A percentile compares a stretch with the other conserved stretches of the same genome.
These are phyloP conservation scores for Diaporthe capsici DNA, from an alignment of 2,329 filamentous ascomycete species.

Conservation along the genomic window DNA sequence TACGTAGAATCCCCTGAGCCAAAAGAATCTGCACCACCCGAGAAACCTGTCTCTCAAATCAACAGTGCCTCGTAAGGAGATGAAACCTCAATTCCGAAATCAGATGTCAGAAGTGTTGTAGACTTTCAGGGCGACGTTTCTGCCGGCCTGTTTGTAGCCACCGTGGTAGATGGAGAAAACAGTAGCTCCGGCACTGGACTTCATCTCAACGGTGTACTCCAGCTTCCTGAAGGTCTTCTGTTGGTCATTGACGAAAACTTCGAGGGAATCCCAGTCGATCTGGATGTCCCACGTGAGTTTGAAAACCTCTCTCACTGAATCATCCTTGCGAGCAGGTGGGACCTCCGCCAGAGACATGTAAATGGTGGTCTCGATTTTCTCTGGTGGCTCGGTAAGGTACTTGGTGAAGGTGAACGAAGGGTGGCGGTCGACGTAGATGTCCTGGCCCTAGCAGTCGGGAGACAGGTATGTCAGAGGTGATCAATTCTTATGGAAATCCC, in stretches of 20 bases:
- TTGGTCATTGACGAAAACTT: neutral
- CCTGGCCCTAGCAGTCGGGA: slow-evolving; percentile 15
- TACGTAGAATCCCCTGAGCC: too few relatives aligned
- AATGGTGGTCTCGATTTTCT: slow-evolving; percentile 3
- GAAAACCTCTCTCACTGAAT: slow-evolving; percentile 27
- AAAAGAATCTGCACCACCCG: too few relatives aligned
- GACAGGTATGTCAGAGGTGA: neutral
- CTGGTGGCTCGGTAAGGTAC: neutral
- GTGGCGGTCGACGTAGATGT: neutral
- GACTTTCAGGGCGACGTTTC: slow-evolving; percentile 29
- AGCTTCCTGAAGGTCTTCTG: slow-evolving; percentile 33
- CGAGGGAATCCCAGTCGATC: slow-evolving; percentile 35
- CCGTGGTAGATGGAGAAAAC: slow-evolving; percentile 43
- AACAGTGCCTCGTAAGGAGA: too few relatives aligned
- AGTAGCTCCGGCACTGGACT: slow-evolving; percentile 29
- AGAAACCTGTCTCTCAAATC: neutral
- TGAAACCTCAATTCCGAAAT: neutral
- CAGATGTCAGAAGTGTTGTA: slow-evolving; percentile 5
- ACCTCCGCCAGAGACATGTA: slow-evolving; percentile 8
- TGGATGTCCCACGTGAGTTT: slow-evolving; percentile 33
- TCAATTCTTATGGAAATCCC: fast-evolving
- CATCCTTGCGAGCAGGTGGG: slow-evolving; percentile 20
- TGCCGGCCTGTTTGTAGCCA: slow-evolving; percentile 32
- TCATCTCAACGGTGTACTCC: slow-evolving; percentile 40
- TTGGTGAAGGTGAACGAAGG: slow-evolving; percentile 12